Base-by-base conservation (phyloP, 495 filamentous ascomycete species). In the Xylaria intraflava region DNA sequence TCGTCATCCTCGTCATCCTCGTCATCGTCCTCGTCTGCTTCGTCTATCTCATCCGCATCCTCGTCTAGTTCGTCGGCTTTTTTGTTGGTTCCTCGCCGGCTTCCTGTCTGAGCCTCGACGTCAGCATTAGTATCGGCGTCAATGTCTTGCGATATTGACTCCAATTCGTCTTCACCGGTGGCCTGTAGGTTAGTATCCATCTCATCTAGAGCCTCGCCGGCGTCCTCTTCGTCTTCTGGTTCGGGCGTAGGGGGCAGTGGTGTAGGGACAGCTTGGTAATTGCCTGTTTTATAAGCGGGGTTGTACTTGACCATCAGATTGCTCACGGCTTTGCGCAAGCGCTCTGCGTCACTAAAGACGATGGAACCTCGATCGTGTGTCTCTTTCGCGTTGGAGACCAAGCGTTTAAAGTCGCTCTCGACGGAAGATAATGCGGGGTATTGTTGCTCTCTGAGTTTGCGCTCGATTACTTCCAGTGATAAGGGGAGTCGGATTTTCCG, bases 231-330 rank as follows among this genome's bases (percentile, higher is more conserved):
- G 3, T 56, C 47, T n/a, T 66, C 64, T 0, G 60, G 38, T 27
- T 74, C 68, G 16, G 69, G 70, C 2, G 64, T 62, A 6, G 71
- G 66, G n/a, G 75, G 82, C 16, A 88, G 65, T 5, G 86, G 83
- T 0, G 86, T 85, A 24, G 86, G 74, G 33, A 79, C 70, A 23
- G 83, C 77, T 30, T 75, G 72, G 61, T 88, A 88, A 12, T 72
- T 71, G 9, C 74, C 73, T 16, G 75, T 65, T 47, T 76, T 79
- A 65, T 89, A 89, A 8, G 83, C 84, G 23, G 87, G 87, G 55
- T 90, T 90, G 57, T 80, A 75, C 61, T 83, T 83, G 41, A 78
- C 78, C 87, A 90, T 90, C 58, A 77, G 83, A 62, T 85, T 88
- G 64, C 81, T 87, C 16, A 87, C 72, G 19, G 83, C 78, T 65